phyloP scores from a whole-genome alignment of 2,329 filamentous ascomycete genomes.

The Stenocarpella maydis region DNA sequence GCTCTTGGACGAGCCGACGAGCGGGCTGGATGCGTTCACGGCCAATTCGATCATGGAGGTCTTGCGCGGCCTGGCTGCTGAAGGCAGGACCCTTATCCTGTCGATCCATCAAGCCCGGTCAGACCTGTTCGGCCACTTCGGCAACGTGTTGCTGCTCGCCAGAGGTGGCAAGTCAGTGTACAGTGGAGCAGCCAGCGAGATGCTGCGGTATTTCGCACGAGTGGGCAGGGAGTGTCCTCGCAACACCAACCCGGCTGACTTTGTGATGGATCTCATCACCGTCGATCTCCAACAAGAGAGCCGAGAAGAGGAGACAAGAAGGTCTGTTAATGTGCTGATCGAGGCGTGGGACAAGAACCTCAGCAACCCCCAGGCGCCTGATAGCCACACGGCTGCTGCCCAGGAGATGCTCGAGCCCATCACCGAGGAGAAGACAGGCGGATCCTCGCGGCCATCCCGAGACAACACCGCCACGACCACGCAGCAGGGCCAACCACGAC shows the following conservation, averaged over 20 bases:
- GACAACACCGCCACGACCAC: slow-evolving; percentile 25
- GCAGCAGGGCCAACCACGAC: slow-evolving; percentile 49
- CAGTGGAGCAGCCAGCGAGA: slow-evolving; percentile 67
- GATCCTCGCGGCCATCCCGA: slow-evolving; percentile 48
- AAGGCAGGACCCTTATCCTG: slow-evolving; percentile 78
- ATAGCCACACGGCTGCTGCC: background rate
- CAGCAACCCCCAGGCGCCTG: background rate
- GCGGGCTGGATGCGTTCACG: slow-evolving; percentile 80
- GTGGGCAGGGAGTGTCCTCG: slow-evolving; percentile 71
- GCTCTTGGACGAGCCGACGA: slow-evolving; percentile 79
- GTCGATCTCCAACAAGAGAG: slow-evolving; percentile 74
- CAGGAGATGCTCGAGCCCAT: slow-evolving; percentile 37
- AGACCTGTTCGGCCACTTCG: slow-evolving; percentile 75
- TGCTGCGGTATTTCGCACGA: slow-evolving; percentile 70
- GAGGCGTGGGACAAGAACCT: slow-evolving; percentile 58
- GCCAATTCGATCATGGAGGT: slow-evolving; percentile 81
- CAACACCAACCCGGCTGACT: slow-evolving; percentile 80
- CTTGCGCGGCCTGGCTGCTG: slow-evolving; percentile 72
- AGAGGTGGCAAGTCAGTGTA: slow-evolving; percentile 75
- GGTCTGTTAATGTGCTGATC: slow-evolving; percentile 69
- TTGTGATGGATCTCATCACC: slow-evolving; percentile 79
- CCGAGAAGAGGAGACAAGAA: slow-evolving; percentile 68
- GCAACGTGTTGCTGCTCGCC: slow-evolving; percentile 74
- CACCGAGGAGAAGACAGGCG: slow-evolving; percentile 31
- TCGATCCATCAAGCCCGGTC: slow-evolving; percentile 82